A percentile compares a stretch with the other conserved stretches of the same genome.
phyloP scores from a whole-genome alignment of 2,329 filamentous ascomycete species.

The Colletotrichum zoysiae region DNA sequence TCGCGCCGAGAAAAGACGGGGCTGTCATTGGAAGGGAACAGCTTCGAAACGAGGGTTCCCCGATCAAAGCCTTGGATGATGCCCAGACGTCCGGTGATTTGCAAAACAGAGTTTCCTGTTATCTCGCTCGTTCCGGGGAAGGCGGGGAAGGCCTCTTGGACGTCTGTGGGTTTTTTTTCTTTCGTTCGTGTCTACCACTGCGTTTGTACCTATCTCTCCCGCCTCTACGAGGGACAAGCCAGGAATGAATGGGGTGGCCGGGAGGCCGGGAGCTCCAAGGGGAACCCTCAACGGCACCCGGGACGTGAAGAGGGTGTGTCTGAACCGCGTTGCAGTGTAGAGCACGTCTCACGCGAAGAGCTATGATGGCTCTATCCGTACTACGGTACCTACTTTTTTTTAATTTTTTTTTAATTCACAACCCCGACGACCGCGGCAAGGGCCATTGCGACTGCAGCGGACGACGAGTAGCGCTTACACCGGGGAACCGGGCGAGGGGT shows the following conservation, averaged over 20 bases:
- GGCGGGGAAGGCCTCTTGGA: not conserved
- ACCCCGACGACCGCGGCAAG: not conserved
- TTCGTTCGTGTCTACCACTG: not conserved
- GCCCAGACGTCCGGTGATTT: no score
- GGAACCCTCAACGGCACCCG: not conserved
- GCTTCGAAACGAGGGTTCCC: constrained; percentile 4
- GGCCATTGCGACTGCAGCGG: constrained; percentile 22
- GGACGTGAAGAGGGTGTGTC: constrained; percentile 5
- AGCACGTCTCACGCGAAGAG: not conserved
- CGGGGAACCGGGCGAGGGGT: constrained; percentile 33
- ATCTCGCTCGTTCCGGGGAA: not conserved
- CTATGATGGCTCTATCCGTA: not conserved
- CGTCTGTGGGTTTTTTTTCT: not conserved
- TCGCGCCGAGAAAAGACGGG: constrained; percentile 20
- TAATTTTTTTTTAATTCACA: not conserved
- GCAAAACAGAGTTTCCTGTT: constrained; percentile 15
- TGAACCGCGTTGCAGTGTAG: not conserved
- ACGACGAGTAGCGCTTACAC: constrained; percentile 23
- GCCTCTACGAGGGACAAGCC: constrained; percentile 23
- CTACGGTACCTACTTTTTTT: no score
- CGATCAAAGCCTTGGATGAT: not conserved
- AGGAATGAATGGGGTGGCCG: constrained; percentile 31
- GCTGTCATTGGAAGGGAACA: not conserved
- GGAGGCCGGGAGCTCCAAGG: constrained; percentile 20
- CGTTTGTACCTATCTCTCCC: not conserved